phyloP scores from a whole-genome alignment of 352 stramenopile species.

The Thalassiosira hispida region DNA sequence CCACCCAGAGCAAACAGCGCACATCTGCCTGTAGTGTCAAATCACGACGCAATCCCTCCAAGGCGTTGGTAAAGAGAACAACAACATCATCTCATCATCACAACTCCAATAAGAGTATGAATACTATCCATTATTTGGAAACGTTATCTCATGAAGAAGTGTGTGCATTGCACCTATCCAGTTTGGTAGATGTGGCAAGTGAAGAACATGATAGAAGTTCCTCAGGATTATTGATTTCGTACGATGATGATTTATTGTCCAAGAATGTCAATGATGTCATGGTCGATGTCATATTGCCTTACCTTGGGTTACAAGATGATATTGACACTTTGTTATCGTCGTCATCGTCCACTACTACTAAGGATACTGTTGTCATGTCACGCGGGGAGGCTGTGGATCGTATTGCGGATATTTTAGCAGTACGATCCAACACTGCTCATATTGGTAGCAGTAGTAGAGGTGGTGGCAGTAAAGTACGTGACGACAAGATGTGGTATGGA shows the following conservation, averaged over 20 bases:
- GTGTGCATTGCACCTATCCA: constrained; percentile 32
- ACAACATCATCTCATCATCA: too few species aligned
- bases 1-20: constrained; percentile 7
- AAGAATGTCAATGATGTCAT: constrained; percentile 1
- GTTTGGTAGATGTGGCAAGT: constrained; percentile 8
- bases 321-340: constrained; percentile 7
- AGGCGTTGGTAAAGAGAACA: background rate
- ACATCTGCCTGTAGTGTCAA: constrained; percentile 8
- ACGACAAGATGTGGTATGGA: background rate
- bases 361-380: too few species aligned
- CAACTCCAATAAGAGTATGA: too few species aligned
- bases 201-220: constrained; percentile 13
- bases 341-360: too few species aligned
- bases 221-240: constrained; percentile 29
- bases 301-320: constrained; percentile 18
- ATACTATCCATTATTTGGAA: too few species aligned
- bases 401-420: constrained; percentile 6
- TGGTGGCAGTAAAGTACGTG: background rate
- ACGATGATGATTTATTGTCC: constrained; percentile 17
- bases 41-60: constrained; percentile 16
- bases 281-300: constrained; percentile 13
- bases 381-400: too few species aligned
- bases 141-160: constrained; percentile 23
- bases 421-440: constrained; percentile 9
- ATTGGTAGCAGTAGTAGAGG: too few species aligned